phyloP scores from a whole-genome alignment of 164 flowering plant species.

The Dillenia turbinata region DNA sequence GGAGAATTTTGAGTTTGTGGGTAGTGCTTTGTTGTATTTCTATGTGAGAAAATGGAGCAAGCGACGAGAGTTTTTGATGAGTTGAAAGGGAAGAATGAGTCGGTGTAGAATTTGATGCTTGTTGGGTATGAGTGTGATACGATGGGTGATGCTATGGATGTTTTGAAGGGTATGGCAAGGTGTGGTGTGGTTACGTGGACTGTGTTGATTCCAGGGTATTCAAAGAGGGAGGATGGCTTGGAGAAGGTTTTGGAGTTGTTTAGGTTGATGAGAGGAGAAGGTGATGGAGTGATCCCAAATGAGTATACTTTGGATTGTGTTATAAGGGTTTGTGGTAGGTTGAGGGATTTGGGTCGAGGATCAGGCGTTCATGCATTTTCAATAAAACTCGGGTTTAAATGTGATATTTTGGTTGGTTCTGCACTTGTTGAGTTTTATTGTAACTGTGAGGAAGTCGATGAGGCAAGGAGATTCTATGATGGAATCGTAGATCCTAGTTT shows the following conservation, averaged over 20 bases:
- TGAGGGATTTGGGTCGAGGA: constrained; percentile 31
- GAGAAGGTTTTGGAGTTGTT: constrained; percentile 50
- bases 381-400: constrained; percentile 43
- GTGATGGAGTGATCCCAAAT: constrained; percentile 49
- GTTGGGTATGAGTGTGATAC: constrained; percentile 45
- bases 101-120: constrained; percentile 56
- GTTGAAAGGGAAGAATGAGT: constrained; percentile 28
- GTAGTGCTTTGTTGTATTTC: constrained; percentile 46
- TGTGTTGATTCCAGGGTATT: constrained; percentile 52
- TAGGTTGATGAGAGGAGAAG: constrained; percentile 42
- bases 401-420: constrained; percentile 35
- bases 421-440: constrained; percentile 62
- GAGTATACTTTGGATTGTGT: constrained; percentile 64
- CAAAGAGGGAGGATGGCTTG: constrained; percentile 38
- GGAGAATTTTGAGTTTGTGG: constrained; percentile 44
- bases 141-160: constrained; percentile 40
- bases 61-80: constrained; percentile 44
- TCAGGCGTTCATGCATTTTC: constrained; percentile 46
- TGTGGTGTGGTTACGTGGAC: constrained; percentile 60
- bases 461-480: constrained; percentile 40
- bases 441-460: constrained; percentile 37
- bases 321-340: constrained; percentile 49
- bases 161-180: constrained; percentile 41
- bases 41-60: constrained; percentile 37
- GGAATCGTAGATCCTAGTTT: constrained; percentile 23